Evolutionary conservation across 345 rosid genomes (phyloP).

Genomic region (Xanthoceras sorbifolium): DNA sequence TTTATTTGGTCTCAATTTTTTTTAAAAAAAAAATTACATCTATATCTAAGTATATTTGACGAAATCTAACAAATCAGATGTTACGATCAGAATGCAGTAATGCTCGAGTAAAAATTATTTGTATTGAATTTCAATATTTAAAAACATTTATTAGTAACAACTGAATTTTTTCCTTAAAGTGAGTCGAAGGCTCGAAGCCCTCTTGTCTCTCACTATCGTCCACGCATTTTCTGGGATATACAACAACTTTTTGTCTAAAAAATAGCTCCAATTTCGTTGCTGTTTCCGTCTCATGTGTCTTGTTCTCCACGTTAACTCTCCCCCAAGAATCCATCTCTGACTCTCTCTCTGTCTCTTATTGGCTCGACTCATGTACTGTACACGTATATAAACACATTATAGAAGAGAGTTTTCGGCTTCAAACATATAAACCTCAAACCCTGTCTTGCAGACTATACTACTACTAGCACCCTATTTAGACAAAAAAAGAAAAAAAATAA

Average conservation of each 20-base stretch:
- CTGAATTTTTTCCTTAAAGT: no score
- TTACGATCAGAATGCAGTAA: no score
- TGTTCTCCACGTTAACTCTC: slow-evolving; percentile 31
- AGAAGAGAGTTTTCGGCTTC: no score
- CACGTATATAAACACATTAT: not conserved
- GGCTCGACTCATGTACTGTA: not conserved
- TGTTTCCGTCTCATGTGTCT: slow-evolving; percentile 3
- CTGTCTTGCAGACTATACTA: not conserved
- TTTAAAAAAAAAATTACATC: no score
- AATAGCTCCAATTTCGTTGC: no score
- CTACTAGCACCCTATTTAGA: not conserved
- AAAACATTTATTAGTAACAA: no score
- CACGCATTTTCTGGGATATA: not conserved
- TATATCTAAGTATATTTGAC: no score
- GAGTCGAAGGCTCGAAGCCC: no score
- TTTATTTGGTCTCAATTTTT: no score
- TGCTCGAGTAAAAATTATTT: no score
- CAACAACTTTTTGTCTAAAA: not conserved
- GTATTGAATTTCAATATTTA: no score
- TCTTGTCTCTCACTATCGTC: not conserved
- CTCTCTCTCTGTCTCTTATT: not conserved
- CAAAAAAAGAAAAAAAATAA: slow-evolving; percentile 3
- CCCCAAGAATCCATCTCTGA: slow-evolving; percentile 18
- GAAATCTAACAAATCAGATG: no score
- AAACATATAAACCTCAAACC: not conserved